Percentiles rank a stretch among this genome's conserved stretches.
Evolutionary conservation across 1,284 basidiomycete species (phyloP).

Genomic region (Tilletia caries): DNA sequence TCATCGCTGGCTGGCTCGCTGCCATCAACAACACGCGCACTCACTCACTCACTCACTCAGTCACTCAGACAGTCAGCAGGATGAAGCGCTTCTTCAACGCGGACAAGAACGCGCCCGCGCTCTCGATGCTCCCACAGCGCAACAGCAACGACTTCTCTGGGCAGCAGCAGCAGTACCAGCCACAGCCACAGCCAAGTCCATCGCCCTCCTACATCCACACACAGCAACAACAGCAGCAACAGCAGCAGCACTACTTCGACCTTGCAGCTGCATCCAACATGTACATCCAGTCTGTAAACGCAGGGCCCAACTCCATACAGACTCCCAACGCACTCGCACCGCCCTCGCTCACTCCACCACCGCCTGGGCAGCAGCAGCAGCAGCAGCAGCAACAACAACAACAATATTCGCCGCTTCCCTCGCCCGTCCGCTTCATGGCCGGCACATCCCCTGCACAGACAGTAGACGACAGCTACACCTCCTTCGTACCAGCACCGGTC

Average conservation of each 20-base stretch:
- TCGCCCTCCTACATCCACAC: not conserved
- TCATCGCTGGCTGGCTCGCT: not conserved
- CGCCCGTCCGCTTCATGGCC: not conserved
- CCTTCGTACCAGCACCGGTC: not conserved
- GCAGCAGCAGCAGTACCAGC: not conserved
- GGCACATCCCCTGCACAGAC: not conserved
- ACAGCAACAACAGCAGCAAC: not conserved
- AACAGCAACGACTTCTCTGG: not conserved
- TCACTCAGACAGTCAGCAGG: not conserved
- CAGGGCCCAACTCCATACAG: not conserved
- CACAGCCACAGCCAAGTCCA: not conserved
- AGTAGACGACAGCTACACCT: not conserved
- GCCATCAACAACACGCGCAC: not conserved
- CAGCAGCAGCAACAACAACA: not conserved
- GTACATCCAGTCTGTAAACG: not conserved
- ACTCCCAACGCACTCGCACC: not conserved
- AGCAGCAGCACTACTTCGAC: slow-evolving; percentile 13
- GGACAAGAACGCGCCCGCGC: slow-evolving; percentile 9
- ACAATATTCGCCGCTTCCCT: not conserved
- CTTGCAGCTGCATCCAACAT: not conserved
- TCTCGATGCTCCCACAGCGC: slow-evolving; percentile 9
- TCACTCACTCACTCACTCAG: too few relatives aligned
- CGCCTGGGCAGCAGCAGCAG: not conserved
- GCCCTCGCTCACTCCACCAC: slow-evolving; percentile 4
- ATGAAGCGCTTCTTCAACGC: slow-evolving; percentile 12